A percentile compares a stretch with the other conserved stretches of the same genome.
Conservation (phyloP, 169 alveolate genomes). For the Toxoplasma gondii region DNA sequence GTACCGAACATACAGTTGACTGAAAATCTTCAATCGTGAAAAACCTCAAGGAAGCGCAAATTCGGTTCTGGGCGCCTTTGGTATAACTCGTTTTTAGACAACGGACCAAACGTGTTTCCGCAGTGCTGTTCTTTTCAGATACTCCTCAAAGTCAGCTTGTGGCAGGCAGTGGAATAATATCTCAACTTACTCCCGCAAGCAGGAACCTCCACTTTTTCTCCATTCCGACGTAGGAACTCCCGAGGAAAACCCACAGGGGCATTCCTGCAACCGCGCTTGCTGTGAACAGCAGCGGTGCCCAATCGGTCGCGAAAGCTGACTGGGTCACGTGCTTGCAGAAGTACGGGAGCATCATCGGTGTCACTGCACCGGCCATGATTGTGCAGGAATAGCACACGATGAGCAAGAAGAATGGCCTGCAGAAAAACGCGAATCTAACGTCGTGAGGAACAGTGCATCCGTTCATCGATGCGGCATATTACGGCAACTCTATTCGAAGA, state of each 20-base stretch:
- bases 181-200: constrained; percentile 33
- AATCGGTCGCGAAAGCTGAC: constrained; percentile 50
- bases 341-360: constrained; percentile 58
- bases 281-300: constrained; percentile 60
- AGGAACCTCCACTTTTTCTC: constrained; percentile 53
- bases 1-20: not conserved
- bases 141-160: too few relatives aligned
- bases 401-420: constrained; percentile 53
- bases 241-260: constrained; percentile 53
- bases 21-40: not conserved
- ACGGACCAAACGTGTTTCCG: too few relatives aligned
- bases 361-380: constrained; percentile 55
- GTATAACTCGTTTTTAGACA: too few relatives aligned
- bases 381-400: constrained; percentile 49
- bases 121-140: too few relatives aligned
- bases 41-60: not conserved
- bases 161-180: too few relatives aligned
- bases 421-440: not conserved
- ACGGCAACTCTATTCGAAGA: too few relatives aligned
- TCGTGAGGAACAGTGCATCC: too few relatives aligned
- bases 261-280: constrained; percentile 44
- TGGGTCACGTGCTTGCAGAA: constrained; percentile 54
- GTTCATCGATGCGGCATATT: too few relatives aligned
- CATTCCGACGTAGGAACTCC: constrained; percentile 35
- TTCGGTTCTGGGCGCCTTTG: too few relatives aligned